Evolutionary conservation across 345 rosid species (phyloP), one percentile per base, ranked within the genome.

Genomic region (Pugionium dolabratum): DNA sequence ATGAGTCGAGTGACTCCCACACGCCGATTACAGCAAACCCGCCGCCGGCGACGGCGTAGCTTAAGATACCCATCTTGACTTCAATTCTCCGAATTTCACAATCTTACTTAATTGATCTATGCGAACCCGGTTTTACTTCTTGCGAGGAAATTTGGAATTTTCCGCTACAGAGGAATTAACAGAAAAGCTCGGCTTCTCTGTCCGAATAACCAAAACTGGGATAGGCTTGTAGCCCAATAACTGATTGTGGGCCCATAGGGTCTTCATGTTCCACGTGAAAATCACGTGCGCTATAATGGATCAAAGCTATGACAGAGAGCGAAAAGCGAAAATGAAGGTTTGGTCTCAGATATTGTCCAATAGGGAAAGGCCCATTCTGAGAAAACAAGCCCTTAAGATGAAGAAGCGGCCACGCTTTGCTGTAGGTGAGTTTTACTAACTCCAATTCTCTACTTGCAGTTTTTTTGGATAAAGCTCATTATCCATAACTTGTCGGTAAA

Each of bases 331-430:
- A 58, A 59, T n/a, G 69, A 67, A 36, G 67, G 75, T 64, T 73
- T 65, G 67, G 71, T 71, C 8, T 5, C 63, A 62, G 67, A 62
- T 18, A 60, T 91, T 93, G 49, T 83, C 96, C 29, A 90, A 93
- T 59, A 93, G 77, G 72, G 96, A 88, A 68, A 85, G 96, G 81
- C 97, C 90, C 60, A 83, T 90, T 61, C 77, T 93, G 59, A 81
- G 97, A 54, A 93, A 80, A 84, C 96, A 88, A 75, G 98, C 97
- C 62, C 96, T 90, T 60, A 79, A 45, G 62, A 85, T 86, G 88
- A 93, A 71, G 81, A 86, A 90, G 39, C 87, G 90, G 39, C 98
- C 96, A 11, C 82, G 84, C 54, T 81, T 90, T 62, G 89, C 98
- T 74, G 86, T 90, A 61, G 97, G 98, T 88, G 64, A 78, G 65